Conservation (phyloP, 2,329 filamentous ascomycete species). For the Bertia moriformis region DNA sequence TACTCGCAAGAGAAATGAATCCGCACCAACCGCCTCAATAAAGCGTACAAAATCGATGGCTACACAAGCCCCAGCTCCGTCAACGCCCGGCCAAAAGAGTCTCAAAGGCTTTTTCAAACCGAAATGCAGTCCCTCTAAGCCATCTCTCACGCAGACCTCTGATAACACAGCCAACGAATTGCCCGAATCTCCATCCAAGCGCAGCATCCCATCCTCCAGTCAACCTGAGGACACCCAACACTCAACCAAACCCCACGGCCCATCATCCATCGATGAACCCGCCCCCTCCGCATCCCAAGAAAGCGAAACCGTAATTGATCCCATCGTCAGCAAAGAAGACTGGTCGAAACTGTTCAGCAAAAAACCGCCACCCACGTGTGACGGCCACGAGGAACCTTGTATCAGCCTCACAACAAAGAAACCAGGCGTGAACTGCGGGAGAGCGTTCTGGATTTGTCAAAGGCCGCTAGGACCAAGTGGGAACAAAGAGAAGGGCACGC, state of each 20-base stretch:
- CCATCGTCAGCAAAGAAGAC: conserved; percentile 60
- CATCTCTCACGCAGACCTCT: not conserved
- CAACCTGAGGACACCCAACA: too few species aligned
- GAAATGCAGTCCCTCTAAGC: conserved; percentile 19
- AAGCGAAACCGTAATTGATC: conserved; percentile 40
- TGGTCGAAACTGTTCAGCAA: conserved; percentile 77
- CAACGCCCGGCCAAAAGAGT: conserved; percentile 30
- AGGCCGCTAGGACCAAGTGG: conserved; percentile 74
- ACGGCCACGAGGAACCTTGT: conserved; percentile 70
- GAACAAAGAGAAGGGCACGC: conserved; percentile 66
- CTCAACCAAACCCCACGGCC: too few species aligned
- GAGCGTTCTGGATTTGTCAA: conserved; percentile 49
- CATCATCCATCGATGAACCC: too few species aligned
- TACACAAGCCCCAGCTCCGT: conserved; percentile 18
- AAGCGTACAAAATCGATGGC: conserved; percentile 8
- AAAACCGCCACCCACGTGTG: conserved; percentile 62
- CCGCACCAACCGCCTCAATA: not conserved
- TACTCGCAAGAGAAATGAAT: not conserved
- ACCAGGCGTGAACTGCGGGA: conserved; percentile 65
- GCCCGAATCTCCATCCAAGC: too few species aligned
- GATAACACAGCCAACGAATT: too few species aligned
- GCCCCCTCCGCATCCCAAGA: not conserved
- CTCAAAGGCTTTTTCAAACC: conserved; percentile 70
- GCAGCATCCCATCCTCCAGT: too few species aligned
- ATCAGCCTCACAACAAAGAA: conserved; percentile 77